These are phyloP conservation scores for Alternaria sp. DNA, from an alignment of 2,329 filamentous ascomycete genomes.

Conservation along the genomic window DNA sequence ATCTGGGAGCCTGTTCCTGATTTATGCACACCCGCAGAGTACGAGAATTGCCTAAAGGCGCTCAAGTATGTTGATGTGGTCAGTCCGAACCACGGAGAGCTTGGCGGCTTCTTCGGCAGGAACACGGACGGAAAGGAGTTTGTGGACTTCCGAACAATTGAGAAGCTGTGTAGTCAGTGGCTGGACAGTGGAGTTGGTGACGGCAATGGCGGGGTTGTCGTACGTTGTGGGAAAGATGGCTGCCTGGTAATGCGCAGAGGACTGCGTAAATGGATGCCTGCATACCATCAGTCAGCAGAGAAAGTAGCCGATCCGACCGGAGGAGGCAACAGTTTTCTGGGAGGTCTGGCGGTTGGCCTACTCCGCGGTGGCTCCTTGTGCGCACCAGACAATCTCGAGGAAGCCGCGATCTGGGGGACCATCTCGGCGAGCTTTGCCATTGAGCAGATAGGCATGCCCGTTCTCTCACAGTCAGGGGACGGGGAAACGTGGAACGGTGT, in stretches of 20 bases:
- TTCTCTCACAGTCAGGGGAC: slow-evolving; percentile 50
- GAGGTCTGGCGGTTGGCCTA: slow-evolving; percentile 66
- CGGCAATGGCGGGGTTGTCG: slow-evolving; percentile 66
- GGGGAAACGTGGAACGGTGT: slow-evolving; percentile 60
- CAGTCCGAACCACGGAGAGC: slow-evolving; percentile 85
- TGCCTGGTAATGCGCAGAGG: slow-evolving; percentile 62
- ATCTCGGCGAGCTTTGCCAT: slow-evolving; percentile 92
- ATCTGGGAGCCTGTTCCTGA: slow-evolving; percentile 97
- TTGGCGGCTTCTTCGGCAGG: slow-evolving; percentile 82
- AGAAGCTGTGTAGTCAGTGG: slow-evolving; percentile 52
- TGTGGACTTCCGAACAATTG: slow-evolving; percentile 51
- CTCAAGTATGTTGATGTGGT: slow-evolving; percentile 65
- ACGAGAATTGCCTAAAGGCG: slow-evolving; percentile 62
- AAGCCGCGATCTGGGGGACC: slow-evolving; percentile 79
- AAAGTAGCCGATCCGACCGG: slow-evolving; percentile 91
- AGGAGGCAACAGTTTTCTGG: slow-evolving; percentile 89
- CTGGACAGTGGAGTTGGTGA: slow-evolving; percentile 48
- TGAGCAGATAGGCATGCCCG: slow-evolving; percentile 88
- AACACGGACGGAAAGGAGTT: slow-evolving; percentile 42
- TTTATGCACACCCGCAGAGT: slow-evolving; percentile 74
- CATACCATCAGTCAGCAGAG: slow-evolving; percentile 67
- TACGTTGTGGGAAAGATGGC: slow-evolving; percentile 75
- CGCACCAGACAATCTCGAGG: slow-evolving; percentile 60
- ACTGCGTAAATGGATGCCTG: slow-evolving; percentile 73
- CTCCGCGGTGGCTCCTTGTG: slow-evolving; percentile 60